phyloP scores from a whole-genome alignment of 2,329 filamentous ascomycete genomes.

The Pseudogymnoascus sp. region DNA sequence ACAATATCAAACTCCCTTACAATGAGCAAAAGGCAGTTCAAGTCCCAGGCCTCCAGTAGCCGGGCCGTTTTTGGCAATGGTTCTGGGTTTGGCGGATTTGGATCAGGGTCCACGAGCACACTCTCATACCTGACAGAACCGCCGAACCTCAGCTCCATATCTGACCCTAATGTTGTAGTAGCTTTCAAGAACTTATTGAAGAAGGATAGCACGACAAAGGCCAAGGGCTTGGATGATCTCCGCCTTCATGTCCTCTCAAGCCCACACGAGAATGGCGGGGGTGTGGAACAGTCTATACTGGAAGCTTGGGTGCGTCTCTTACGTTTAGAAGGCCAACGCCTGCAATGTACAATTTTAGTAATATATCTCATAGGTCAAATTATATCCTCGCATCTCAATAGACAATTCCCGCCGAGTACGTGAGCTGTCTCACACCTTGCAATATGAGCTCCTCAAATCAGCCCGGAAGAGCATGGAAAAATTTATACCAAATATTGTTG shows the following conservation, averaged over 20 bases:
- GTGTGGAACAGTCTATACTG: constrained; percentile 71
- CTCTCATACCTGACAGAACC: constrained; percentile 85
- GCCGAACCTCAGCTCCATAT: constrained; percentile 68
- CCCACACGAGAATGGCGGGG: constrained; percentile 46
- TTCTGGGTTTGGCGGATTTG: constrained; percentile 26
- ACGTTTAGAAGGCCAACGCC: constrained; percentile 8
- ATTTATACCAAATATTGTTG: constrained; percentile 67
- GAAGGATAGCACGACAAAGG: constrained; percentile 86
- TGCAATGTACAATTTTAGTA: constrained; percentile 30
- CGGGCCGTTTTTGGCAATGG: constrained; percentile 19
- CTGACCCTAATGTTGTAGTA: constrained; percentile 74
- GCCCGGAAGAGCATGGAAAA: constrained; percentile 77
- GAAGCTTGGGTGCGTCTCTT: constrained; percentile 69
- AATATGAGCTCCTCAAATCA: constrained; percentile 52
- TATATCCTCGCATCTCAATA: constrained; percentile 85
- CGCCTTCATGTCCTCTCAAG: constrained; percentile 52
- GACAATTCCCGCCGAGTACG: constrained; percentile 82
- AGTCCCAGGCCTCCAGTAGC: constrained; percentile 28
- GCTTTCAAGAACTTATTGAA: constrained; percentile 90
- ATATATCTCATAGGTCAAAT: constrained; percentile 54
- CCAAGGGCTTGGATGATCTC: constrained; percentile 83
- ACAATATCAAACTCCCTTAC: constrained; percentile 8
- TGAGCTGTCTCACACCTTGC: constrained; percentile 72
- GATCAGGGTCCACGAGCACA: constrained; percentile 34
- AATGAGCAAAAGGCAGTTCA: constrained; percentile 27